Conservation (phyloP, 179 eudicot genomes). For the Pouteria campechiana region DNA sequence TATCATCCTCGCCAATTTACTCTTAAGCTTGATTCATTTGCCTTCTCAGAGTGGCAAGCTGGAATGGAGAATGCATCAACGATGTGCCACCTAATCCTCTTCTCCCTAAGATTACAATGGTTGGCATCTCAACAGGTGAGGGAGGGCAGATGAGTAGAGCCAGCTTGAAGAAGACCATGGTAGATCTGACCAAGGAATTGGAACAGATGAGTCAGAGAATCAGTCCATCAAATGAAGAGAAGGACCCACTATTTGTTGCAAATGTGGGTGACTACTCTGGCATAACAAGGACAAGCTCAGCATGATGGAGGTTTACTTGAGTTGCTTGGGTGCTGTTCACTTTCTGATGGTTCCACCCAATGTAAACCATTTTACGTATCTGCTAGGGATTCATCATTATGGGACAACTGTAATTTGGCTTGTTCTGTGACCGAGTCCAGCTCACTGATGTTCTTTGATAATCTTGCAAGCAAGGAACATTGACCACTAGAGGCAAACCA, state of each 20-base stretch:
- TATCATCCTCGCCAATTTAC: not conserved
- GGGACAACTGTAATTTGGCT: no score
- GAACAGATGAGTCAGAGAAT: slow-evolving; percentile 44
- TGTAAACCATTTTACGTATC: no score
- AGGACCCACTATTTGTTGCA: slow-evolving; percentile 92
- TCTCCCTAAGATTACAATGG: slow-evolving; percentile 87
- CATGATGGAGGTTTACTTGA: no score
- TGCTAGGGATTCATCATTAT: no score
- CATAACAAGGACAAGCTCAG: slow-evolving; percentile 39
- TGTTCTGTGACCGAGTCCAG: no score
- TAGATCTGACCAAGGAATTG: slow-evolving; percentile 59
- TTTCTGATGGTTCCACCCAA: no score
- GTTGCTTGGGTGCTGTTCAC: no score
- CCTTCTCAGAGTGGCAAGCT: slow-evolving; percentile 22
- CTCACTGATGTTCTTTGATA: no score
- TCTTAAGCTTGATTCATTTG: not conserved
- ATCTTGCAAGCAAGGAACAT: no score
- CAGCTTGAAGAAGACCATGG: slow-evolving; percentile 69
- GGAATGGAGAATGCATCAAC: slow-evolving; percentile 11
- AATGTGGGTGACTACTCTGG: slow-evolving; percentile 72
- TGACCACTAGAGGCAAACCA: no score
- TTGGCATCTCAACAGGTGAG: slow-evolving; percentile 72
- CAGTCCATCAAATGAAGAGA: slow-evolving; percentile 27
- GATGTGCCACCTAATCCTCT: slow-evolving; percentile 38
- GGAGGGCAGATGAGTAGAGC: slow-evolving; percentile 68